Evolutionary conservation across 169 alveolate genomes (phyloP).

Genomic region (Besnoitia besnoiti): DNA sequence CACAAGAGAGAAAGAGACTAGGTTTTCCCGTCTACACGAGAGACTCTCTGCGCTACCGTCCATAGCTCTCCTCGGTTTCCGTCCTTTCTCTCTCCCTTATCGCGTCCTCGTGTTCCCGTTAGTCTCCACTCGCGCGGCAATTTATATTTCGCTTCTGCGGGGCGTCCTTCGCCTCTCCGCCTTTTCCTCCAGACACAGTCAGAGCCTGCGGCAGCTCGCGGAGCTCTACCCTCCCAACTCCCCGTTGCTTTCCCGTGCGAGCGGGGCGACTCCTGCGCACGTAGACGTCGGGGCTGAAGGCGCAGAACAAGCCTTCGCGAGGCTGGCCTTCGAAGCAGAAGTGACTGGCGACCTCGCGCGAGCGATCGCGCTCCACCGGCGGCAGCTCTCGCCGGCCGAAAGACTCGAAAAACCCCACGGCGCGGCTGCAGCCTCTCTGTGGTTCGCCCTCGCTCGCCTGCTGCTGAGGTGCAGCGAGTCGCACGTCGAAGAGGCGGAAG

Average conservation of each 20-base stretch:
- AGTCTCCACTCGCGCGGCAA: too few relatives aligned
- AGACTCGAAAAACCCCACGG: neutral
- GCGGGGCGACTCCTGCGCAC: too few relatives aligned
- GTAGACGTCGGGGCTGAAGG: too few relatives aligned
- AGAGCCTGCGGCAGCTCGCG: neutral
- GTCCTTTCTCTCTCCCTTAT: neutral
- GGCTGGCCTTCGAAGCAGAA: constrained; percentile 28
- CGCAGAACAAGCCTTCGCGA: neutral
- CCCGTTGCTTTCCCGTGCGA: too few relatives aligned
- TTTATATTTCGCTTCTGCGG: too few relatives aligned
- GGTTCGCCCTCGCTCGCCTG: constrained; percentile 21
- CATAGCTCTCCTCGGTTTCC: neutral
- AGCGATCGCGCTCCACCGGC: neutral
- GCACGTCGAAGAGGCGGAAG: constrained; percentile 32
- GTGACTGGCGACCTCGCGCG: constrained; percentile 8
- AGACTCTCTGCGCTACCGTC: too few relatives aligned
- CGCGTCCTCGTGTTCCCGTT: neutral
- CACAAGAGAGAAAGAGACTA: too few relatives aligned
- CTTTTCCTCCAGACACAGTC: neutral
- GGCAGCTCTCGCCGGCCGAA: neutral
- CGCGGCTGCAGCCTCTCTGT: neutral
- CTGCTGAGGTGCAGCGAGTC: neutral
- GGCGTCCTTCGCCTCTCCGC: neutral
- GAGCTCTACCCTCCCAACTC: neutral
- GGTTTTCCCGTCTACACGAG: too few relatives aligned